Conservation (phyloP, 345 rosid genomes). For the Rhodamnia rubescens region DNA sequence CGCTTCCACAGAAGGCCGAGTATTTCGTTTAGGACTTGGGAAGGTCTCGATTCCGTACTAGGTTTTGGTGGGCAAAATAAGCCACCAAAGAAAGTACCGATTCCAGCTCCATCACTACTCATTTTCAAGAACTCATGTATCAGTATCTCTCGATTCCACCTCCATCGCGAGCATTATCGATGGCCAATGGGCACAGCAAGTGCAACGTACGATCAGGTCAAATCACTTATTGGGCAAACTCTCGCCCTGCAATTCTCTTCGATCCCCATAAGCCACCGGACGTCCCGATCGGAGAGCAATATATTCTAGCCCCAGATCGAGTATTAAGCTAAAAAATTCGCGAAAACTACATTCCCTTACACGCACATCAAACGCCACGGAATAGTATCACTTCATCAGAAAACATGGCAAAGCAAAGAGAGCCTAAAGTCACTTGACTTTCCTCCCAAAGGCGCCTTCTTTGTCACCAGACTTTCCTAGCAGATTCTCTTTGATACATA, state of each 20-base stretch:
- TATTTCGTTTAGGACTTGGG: background rate
- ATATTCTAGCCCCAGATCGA: background rate
- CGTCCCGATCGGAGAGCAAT: background rate
- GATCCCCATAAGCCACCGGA: background rate
- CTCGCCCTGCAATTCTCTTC: background rate
- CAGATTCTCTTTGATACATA: background rate
- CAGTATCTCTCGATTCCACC: background rate
- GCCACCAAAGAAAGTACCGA: accelerated
- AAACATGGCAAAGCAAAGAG: too few species aligned
- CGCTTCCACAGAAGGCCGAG: background rate
- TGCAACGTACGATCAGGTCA: background rate
- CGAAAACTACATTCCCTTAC: background rate
- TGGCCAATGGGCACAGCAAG: background rate
- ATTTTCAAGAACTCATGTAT: background rate
- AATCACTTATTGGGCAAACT: background rate
- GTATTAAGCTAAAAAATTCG: background rate
- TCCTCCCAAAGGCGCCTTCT: background rate
- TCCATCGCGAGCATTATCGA: background rate
- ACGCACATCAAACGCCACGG: accelerated
- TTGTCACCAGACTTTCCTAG: background rate
- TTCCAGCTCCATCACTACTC: background rate
- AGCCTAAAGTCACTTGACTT: too few species aligned
- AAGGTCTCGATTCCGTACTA: background rate
- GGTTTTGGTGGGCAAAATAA: background rate
- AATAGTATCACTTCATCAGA: background rate